Conservation (phyloP, 2,329 filamentous ascomycete species). For the Trichophyton mentagrophytes region DNA sequence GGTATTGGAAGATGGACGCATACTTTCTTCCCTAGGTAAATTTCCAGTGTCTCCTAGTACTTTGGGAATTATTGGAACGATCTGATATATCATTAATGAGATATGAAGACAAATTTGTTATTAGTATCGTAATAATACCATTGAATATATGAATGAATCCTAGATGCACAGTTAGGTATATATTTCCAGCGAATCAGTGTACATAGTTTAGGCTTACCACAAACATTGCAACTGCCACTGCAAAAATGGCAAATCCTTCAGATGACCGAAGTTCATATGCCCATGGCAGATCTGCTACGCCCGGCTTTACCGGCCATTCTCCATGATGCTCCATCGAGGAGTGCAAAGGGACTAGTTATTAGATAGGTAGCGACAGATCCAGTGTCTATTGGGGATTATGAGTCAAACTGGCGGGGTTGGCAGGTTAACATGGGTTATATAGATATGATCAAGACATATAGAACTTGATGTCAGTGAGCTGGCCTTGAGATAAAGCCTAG, state of each 20-base stretch:
- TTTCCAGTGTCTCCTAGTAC: background rate
- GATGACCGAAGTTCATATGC: slow-evolving; percentile 2
- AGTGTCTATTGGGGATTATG: background rate
- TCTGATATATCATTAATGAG: background rate
- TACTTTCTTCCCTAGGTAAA: background rate
- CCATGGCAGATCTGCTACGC: background rate
- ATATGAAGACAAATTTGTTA: no score
- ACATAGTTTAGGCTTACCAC: background rate
- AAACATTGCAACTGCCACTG: slow-evolving; percentile 5
- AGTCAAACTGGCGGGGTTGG: background rate
- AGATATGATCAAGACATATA: background rate
- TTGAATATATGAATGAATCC: slow-evolving; percentile 5
- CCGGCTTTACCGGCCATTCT: background rate
- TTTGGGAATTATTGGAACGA: slow-evolving; percentile 3
- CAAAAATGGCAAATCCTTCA: slow-evolving; percentile 4
- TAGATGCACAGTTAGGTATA: background rate
- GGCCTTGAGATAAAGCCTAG: background rate
- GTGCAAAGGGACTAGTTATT: background rate
- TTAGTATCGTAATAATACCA: background rate
- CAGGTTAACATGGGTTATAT: background rate
- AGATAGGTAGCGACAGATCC: background rate
- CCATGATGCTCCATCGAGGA: background rate
- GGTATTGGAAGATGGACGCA: background rate
- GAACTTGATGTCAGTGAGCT: background rate
- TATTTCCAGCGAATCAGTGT: background rate